Base-by-base conservation (phyloP, 768 basidiomycete genomes). In the Amanita fuliginea region DNA sequence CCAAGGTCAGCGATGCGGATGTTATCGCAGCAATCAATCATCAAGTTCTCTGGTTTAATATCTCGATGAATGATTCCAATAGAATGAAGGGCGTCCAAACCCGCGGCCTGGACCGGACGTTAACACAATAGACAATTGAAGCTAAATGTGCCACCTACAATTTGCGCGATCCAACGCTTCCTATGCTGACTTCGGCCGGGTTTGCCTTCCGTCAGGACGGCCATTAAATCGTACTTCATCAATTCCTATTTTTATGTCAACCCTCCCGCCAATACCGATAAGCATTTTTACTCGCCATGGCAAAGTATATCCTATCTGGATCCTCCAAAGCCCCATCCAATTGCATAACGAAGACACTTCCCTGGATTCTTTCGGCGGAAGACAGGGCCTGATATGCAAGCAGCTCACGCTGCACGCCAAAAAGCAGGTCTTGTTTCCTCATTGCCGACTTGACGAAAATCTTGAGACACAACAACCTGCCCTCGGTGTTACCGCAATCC, bases 1-100 rank as follows among this genome's bases (percentile, higher is more conserved):
- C 69, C 73, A 41, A 75, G 70, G 48, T 72, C 73, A 2, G 65
- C 58, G 14, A 74, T 69, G 21, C 66, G 64, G 18, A 73, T 56
- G 33, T 73, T 72, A 43, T 63, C 63, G 3, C 56, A 58, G 6
- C 51, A 53, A 52, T 73, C 72, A 45, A 85, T 66, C n/a, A 86
- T 70, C 37, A 86, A 72, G 52, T 86, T 85, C 64, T 79, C 78
- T 3, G 80, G 73, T 57, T 86, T 85, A 49, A 86, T 72, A 53
- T 84, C 81, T 11, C 81, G 72, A 60, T 84, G 81, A 28, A 84
- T 72, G 47, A 85, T 75, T 37, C 80, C 80, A 59, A 78, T 71
- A 21, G 62, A 62, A 54, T 84, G 81, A 36, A 86, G 61, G 36
- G 64, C 59, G 3, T 61, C 52, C n/a, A 73, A 57, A 1, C 71